Evolutionary conservation across 441 rosid genomes (phyloP), one percentile per base, ranked within the genome.

Genomic region (Oxalis stricta): DNA sequence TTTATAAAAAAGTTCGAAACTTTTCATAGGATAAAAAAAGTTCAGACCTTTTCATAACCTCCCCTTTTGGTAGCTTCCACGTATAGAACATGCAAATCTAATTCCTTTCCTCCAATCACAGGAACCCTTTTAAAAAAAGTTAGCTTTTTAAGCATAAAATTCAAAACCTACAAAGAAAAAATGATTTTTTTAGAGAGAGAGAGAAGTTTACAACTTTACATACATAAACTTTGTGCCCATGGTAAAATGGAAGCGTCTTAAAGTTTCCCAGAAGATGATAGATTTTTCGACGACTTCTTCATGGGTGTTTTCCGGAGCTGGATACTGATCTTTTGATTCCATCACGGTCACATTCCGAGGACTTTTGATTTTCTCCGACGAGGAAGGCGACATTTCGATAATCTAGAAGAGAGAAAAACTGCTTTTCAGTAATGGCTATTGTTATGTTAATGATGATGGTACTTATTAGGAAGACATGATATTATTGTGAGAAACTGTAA

Each of bases 61-160:
- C 94, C 98, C 29, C 86, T 77, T 54, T 53, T 65, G 37, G 98
- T 84, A 38, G 76, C 86, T 57, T 89, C 98, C 31, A 68, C 83
- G 65, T 84, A 89, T n/a, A 84, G 69, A 48, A 82, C 71, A 65
- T 89, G 88, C 82, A 89, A 77, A 65, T 89, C 92, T 12, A 89
- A 76, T 68, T 89, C 98, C 55, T 71, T 86, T 36, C 98, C 89
- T 42, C 98, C 98, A 56, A 89, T 89, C 79, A 84, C 98, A 65
- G 98, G 98, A 61, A 89, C 70, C 98, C 98, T 89, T 66, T 1
- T 19, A 21, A 4, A 52, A 2, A 28, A 2, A 23, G 3, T 18
- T 9, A 41, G n/a, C n/a, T n/a, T n/a, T 8, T 32, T 29, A 10
- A 35, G 21, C 5, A 33, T 18, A 0, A 8, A 18, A 38, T 9